phyloP scores from a whole-genome alignment of 495 filamentous ascomycete species.

The Hypoxylon cercidicola region DNA sequence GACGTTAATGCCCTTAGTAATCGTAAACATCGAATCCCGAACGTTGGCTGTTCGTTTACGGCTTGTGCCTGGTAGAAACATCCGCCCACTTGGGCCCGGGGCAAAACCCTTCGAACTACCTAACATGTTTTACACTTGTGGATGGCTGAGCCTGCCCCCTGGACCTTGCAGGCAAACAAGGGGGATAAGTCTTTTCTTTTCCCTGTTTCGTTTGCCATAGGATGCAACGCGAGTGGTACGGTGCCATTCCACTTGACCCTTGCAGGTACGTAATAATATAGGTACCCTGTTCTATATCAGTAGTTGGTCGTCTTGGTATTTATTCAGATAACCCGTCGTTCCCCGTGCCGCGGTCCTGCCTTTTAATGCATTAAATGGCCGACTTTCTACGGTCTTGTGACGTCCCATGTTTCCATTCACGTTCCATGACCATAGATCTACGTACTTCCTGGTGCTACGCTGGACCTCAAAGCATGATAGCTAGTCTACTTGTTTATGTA shows the following conservation, averaged over 20 bases:
- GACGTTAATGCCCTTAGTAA: constrained; percentile 13
- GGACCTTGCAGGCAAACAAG: constrained; percentile 43
- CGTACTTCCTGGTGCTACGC: constrained; percentile 17
- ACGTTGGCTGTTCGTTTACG: not conserved
- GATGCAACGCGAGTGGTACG: constrained; percentile 35
- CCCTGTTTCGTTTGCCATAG: constrained; percentile 41
- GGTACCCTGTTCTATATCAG: constrained; percentile 11
- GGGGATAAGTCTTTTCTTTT: constrained; percentile 37
- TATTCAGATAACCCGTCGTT: constrained; percentile 41
- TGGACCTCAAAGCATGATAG: constrained; percentile 14
- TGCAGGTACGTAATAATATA: constrained; percentile 33
- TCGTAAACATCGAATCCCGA: constrained; percentile 3
- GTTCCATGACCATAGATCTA: constrained; percentile 35
- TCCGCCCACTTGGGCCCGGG: constrained; percentile 5
- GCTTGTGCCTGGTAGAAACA: constrained; percentile 14
- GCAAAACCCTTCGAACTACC: constrained; percentile 22
- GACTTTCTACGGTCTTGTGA: constrained; percentile 45
- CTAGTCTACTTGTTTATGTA: constrained; percentile 11
- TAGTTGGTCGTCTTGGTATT: no score
- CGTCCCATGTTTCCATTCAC: constrained; percentile 40
- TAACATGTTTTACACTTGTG: constrained; percentile 24
- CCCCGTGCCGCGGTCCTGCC: constrained; percentile 40
- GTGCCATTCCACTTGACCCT: constrained; percentile 39
- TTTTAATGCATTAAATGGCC: constrained; percentile 45
- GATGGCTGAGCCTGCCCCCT: constrained; percentile 29